Evolutionary conservation across 2,329 filamentous ascomycete genomes (phyloP).

Genomic region (Fusarium sp.): DNA sequence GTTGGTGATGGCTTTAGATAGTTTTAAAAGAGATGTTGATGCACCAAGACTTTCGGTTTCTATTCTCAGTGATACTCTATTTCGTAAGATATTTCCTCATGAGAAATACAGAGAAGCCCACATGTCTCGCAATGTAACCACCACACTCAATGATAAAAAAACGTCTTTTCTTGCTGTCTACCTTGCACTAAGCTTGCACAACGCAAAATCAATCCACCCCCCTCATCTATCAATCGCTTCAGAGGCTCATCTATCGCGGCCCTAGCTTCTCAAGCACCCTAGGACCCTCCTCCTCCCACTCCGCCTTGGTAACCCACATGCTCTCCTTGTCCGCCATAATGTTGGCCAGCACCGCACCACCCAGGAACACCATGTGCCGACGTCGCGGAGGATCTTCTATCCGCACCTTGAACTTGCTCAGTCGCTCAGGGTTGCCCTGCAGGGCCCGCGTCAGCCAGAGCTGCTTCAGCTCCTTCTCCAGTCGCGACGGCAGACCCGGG

Average conservation of each 20-base stretch:
- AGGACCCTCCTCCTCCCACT: slow-evolving; percentile 95
- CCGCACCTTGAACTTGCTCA: slow-evolving; percentile 99
- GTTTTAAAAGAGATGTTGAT: neutral
- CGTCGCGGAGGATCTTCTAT: slow-evolving; percentile 97
- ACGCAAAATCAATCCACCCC: slow-evolving; percentile 36
- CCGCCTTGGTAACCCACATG: slow-evolving; percentile 98
- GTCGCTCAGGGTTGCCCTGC: slow-evolving; percentile 89
- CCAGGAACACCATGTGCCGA: slow-evolving; percentile 99
- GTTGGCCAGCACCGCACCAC: slow-evolving; percentile 95
- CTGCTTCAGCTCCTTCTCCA: slow-evolving; percentile 99
- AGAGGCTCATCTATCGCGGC: slow-evolving; percentile 72
- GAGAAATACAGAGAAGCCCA: neutral
- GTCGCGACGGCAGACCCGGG: slow-evolving; percentile 89
- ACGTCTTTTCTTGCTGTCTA: slow-evolving; percentile 48
- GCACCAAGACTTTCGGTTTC: neutral
- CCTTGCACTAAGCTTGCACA: slow-evolving; percentile 36
- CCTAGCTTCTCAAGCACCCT: slow-evolving; percentile 92
- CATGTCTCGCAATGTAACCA: neutral
- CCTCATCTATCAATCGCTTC: slow-evolving; percentile 32
- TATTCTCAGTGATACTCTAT: neutral
- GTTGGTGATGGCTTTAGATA: slow-evolving; percentile 21
- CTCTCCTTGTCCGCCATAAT: slow-evolving; percentile 99
- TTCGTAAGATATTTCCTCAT: neutral
- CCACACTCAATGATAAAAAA: slow-evolving; percentile 14
- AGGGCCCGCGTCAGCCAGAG: slow-evolving; percentile 95